Conservation (phyloP, 805 yeast species). For the Saturnispora dispora region DNA sequence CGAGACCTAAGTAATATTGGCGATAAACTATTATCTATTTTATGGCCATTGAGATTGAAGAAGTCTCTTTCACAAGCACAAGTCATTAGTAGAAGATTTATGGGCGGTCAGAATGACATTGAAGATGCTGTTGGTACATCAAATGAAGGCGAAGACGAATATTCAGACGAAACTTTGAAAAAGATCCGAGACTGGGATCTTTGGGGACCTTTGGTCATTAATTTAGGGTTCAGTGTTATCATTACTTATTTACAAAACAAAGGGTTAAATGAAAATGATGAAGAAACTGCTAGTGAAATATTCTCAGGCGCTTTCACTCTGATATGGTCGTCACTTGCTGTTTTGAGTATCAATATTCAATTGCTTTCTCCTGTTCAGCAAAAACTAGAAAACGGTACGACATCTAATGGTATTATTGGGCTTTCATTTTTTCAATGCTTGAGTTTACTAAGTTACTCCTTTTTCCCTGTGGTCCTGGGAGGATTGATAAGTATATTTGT, state of each 20-base stretch:
- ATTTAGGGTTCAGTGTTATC: slow-evolving; percentile 38
- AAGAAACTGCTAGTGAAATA: slow-evolving; percentile 33
- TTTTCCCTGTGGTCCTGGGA: slow-evolving; percentile 46
- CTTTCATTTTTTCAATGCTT: slow-evolving; percentile 48
- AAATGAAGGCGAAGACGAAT: slow-evolving; percentile 21
- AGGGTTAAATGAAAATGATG: slow-evolving; percentile 18
- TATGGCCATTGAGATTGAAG: slow-evolving; percentile 31
- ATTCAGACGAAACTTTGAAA: slow-evolving; percentile 26
- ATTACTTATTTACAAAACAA: slow-evolving; percentile 36
- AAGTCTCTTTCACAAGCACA: slow-evolving; percentile 22
- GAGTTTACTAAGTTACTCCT: slow-evolving; percentile 46
- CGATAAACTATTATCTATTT: slow-evolving; percentile 26
- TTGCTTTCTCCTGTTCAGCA: slow-evolving; percentile 40
- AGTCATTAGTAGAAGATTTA: slow-evolving; percentile 14
- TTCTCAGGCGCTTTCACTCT: slow-evolving; percentile 47
- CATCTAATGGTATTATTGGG: slow-evolving; percentile 28
- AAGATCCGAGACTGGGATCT: slow-evolving; percentile 49
- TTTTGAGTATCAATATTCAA: slow-evolving; percentile 45
- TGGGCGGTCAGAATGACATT: slow-evolving; percentile 13
- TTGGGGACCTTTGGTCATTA: slow-evolving; percentile 53
- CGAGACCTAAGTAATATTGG: slow-evolving; percentile 29
- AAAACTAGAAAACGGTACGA: slow-evolving; percentile 20
- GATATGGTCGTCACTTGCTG: slow-evolving; percentile 41
- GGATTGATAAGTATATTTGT: slow-evolving; percentile 37
- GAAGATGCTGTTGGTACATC: slow-evolving; percentile 19